A percentile compares a stretch with the other conserved stretches of the same genome.
These are phyloP conservation scores for Fusarium nodosum DNA, from an alignment of 2,329 filamentous ascomycete genomes.

Conservation along the genomic window DNA sequence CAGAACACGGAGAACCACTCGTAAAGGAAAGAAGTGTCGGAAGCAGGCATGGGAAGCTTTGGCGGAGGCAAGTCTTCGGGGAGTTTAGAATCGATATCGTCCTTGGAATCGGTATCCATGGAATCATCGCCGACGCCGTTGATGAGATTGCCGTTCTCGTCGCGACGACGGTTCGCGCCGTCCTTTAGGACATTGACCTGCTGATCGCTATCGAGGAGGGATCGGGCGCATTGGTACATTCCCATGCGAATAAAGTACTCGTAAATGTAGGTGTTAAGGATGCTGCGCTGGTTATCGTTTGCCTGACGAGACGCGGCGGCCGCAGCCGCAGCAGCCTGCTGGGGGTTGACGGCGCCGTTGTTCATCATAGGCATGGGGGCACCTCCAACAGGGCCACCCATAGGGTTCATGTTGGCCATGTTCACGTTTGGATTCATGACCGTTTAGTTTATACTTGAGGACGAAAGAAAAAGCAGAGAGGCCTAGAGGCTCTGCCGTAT, in stretches of 20 bases:
- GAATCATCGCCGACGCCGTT: constrained; percentile 80
- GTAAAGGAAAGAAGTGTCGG: constrained; percentile 86
- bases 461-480: constrained; percentile 36
- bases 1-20: constrained; percentile 99
- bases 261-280: constrained; percentile 90
- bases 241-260: constrained; percentile 90
- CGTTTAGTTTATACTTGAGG: constrained; percentile 48
- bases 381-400: constrained; percentile 75
- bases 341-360: constrained; percentile 62
- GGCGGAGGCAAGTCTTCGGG: constrained; percentile 85
- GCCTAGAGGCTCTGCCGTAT: constrained; percentile 47
- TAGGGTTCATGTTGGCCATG: constrained; percentile 78
- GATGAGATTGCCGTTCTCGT: constrained; percentile 74
- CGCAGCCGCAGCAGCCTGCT: constrained; percentile 49
- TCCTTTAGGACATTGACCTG: constrained; percentile 77
- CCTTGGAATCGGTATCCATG: constrained; percentile 88
- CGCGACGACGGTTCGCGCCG: constrained; percentile 75
- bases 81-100: constrained; percentile 79
- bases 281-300: constrained; percentile 64
- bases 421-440: constrained; percentile 71
- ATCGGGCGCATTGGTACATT: constrained; percentile 86
- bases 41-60: constrained; percentile 73
- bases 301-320: constrained; percentile 55
- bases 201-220: constrained; percentile 75
- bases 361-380: constrained; percentile 76